phyloP scores from a whole-genome alignment of 2,329 filamentous ascomycete species.

The Fusarium euwallaceae region DNA sequence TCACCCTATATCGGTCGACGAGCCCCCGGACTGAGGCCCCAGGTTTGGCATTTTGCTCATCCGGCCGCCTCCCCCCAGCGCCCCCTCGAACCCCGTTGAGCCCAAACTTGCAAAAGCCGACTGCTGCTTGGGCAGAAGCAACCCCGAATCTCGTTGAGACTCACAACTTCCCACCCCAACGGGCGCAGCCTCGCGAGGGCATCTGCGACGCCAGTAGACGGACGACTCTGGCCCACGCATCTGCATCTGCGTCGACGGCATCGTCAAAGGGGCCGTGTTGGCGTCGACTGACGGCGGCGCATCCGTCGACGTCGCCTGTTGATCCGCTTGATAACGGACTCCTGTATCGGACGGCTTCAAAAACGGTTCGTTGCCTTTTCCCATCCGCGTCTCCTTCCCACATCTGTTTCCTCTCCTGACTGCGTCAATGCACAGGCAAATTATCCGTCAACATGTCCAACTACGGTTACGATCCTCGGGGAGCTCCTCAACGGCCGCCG shows the following conservation, averaged over 20 bases:
- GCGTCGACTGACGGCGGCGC: conserved; percentile 51
- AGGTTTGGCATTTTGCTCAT: conserved; percentile 36
- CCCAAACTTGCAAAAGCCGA: conserved; percentile 43
- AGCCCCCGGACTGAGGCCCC: conserved; percentile 31
- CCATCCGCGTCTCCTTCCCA: conserved; percentile 10
- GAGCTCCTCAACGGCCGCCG: conserved; percentile 54
- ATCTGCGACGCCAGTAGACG: conserved; percentile 28
- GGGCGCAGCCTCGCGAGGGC: conserved; percentile 31
- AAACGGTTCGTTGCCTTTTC: conserved; percentile 38
- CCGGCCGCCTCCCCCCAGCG: conserved; percentile 29
- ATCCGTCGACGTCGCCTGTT: conserved; percentile 50
- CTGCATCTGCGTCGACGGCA: conserved; percentile 28
- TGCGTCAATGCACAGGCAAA: conserved; percentile 31
- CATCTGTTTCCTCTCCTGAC: conserved; percentile 24
- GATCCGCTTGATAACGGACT: conserved; percentile 42
- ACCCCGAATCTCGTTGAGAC: conserved; percentile 32
- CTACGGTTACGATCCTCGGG: conserved; percentile 68
- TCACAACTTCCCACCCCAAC: conserved; percentile 15
- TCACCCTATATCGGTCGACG: conserved; percentile 28
- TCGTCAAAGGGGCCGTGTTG: conserved; percentile 44
- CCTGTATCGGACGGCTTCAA: conserved; percentile 41
- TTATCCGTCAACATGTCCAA: conserved; percentile 64
- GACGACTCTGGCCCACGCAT: conserved; percentile 30
- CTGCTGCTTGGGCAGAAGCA: conserved; percentile 36
- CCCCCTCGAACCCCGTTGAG: conserved; percentile 37